Evolutionary conservation across 805 yeast species (phyloP), one percentile per base, ranked within the genome.

Genomic region (Metschnikowia aberdeeniae): DNA sequence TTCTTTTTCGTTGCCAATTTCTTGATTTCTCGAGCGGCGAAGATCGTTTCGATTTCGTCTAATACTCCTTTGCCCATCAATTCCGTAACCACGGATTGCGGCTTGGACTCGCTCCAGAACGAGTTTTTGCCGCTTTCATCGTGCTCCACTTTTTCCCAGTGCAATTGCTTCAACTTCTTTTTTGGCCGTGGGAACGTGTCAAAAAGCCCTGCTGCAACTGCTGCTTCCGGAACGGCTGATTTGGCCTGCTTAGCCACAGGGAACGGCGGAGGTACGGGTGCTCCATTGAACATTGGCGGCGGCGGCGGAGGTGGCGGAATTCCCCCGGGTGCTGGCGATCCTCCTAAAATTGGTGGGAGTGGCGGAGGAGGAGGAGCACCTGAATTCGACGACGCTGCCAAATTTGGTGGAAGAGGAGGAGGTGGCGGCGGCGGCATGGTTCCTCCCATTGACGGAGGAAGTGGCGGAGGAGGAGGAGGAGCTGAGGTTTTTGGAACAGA

Each of bases 121-220:
- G 93, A 82, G 34, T 77, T 71, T 13, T 72, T 67, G 12, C 82
- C 68, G 26, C 53, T 53, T 17, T 49, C 55, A 13, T 57, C 54
- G 40, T 70, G 62, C 11, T 82, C 86, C 37, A 86, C 67, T 57
- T 80, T 84, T 51, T 86, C 93, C 95, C 93, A 86, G 55, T 86
- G 95, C 50, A 86, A 76, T 56, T 86, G 95, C 58, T 84, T 86
- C 66, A 86, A 65, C 61, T 80, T 82, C 49, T 71, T 73, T 60
- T 73, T 73, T 14, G 82, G 80, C 52, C 80, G 66, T 24, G 86
- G 86, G 49, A 75, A 75, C 40, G 67, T 67, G 34, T 77, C 83
- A 33, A 63, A 62, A 26, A 63, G 62, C 19, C 60, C 46, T 12
- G 59, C 57, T 17, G 45, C 42, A 3, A 60, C 70, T 1, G 50